These are phyloP conservation scores for Phytopythium boreale DNA, from an alignment of 352 stramenopile species.

Conservation along the genomic window DNA sequence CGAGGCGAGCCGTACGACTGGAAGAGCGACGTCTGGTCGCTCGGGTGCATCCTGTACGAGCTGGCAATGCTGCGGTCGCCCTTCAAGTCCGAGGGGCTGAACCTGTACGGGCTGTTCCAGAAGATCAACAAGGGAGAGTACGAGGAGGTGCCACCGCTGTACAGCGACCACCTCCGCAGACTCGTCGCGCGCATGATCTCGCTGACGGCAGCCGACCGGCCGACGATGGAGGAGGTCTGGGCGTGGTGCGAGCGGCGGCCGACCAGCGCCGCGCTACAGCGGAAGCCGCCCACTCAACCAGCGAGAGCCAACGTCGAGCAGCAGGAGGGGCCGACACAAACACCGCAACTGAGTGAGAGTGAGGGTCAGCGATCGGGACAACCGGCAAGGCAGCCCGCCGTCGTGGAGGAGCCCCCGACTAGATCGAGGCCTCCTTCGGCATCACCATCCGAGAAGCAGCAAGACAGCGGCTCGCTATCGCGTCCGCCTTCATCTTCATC, in stretches of 20 bases:
- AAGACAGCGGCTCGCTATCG: conserved; percentile 22
- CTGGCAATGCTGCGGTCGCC: conserved; percentile 92
- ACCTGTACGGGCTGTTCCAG: conserved; percentile 90
- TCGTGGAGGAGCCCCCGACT: background rate
- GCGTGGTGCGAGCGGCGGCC: conserved; percentile 37
- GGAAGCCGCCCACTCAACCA: background rate
- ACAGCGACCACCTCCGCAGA: conserved; percentile 53
- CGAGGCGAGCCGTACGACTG: conserved; percentile 92
- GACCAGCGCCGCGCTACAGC: conserved; percentile 27
- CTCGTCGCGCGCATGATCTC: conserved; percentile 77
- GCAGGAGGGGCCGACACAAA: background rate
- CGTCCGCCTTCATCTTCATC: conserved; percentile 34
- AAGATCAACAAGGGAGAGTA: conserved; percentile 91
- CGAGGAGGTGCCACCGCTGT: conserved; percentile 51
- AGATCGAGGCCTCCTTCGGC: conserved; percentile 2
- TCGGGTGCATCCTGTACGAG: conserved; percentile 96
- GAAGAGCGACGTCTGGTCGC: conserved; percentile 95
- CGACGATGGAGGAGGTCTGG: conserved; percentile 69
- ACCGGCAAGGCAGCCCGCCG: background rate
- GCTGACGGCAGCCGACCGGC: conserved; percentile 50
- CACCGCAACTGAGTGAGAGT: background rate
- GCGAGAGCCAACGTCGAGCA: background rate
- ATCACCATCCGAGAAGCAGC: conserved; percentile 21
- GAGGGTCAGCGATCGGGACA: background rate
- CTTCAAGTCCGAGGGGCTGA: conserved; percentile 92